phyloP scores from a whole-genome alignment of 768 basidiomycete species.

The Leccinum subgranulosum region DNA sequence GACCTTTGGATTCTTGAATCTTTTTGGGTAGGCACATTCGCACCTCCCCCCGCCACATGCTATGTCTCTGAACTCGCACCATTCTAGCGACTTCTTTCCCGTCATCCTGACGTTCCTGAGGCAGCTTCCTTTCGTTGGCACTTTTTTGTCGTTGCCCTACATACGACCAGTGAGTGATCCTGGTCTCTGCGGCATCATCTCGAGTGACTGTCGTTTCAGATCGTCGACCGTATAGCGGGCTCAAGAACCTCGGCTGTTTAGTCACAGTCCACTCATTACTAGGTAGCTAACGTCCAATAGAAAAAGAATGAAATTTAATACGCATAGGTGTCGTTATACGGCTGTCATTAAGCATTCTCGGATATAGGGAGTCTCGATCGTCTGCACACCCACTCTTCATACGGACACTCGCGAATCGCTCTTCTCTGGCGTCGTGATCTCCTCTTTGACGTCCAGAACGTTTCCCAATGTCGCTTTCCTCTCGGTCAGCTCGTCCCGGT shows the following conservation, averaged over 20 bases:
- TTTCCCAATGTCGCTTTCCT: slow-evolving; percentile 8
- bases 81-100: slow-evolving; percentile 92
- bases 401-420: slow-evolving; percentile 9
- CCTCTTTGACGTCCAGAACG: neutral
- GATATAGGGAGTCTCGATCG: neutral
- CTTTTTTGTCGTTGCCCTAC: slow-evolving; percentile 80
- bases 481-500: slow-evolving; percentile 40
- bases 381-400: neutral
- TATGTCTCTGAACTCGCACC: neutral
- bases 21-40: slow-evolving; percentile 73
- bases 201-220: slow-evolving; percentile 38
- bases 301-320: slow-evolving; percentile 16
- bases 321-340: slow-evolving; percentile 3
- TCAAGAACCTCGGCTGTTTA: slow-evolving; percentile 74
- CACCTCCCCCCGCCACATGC: neutral
- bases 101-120: slow-evolving; percentile 96
- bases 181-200: neutral
- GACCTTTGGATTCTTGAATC: slow-evolving; percentile 94
- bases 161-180: slow-evolving; percentile 64
- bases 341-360: neutral
- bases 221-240: slow-evolving; percentile 76
- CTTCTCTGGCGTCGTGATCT: slow-evolving; percentile 12
- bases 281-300: slow-evolving; percentile 9
- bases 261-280: slow-evolving; percentile 13
- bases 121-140: slow-evolving; percentile 91